Conservation (phyloP, 2,329 filamentous ascomycete species). For the Fusarium phyllophilum region DNA sequence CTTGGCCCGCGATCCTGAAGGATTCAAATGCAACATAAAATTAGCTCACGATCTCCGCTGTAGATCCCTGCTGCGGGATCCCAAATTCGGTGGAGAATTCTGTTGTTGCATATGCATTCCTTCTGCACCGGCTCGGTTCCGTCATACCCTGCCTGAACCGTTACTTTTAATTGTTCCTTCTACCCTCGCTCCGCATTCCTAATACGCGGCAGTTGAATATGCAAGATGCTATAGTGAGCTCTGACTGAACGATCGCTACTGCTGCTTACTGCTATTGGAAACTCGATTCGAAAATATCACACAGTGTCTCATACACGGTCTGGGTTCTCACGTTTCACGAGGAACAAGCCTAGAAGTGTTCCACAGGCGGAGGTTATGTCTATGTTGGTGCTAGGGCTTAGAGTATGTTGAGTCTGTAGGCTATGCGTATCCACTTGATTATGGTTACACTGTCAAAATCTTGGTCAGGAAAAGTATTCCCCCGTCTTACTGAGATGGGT, state of each 20-base stretch:
- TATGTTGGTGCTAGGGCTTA: not conserved
- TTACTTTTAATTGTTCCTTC: not conserved
- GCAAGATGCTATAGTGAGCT: not conserved
- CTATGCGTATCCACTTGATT: not conserved
- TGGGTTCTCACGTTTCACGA: not conserved
- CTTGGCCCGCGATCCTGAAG: not conserved
- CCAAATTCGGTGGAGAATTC: not conserved
- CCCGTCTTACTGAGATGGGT: not conserved
- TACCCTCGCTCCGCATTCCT: no score
- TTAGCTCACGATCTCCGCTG: not conserved
- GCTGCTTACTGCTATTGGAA: not conserved
- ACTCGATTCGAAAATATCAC: not conserved
- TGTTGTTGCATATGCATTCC: not conserved
- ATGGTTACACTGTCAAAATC: not conserved
- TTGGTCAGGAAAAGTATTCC: not conserved
- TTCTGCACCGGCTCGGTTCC: not conserved
- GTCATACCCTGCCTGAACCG: not conserved
- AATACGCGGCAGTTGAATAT: not conserved
- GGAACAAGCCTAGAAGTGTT: not conserved
- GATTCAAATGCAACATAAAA: not conserved
- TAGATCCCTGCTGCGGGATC: not conserved
- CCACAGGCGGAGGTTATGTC: not conserved
- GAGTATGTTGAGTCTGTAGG: not conserved
- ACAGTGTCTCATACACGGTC: not conserved
- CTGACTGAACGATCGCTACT: not conserved